Evolutionary conservation across 495 filamentous ascomycete species (phyloP).

Genomic region (Hyaloscypha variabilis): DNA sequence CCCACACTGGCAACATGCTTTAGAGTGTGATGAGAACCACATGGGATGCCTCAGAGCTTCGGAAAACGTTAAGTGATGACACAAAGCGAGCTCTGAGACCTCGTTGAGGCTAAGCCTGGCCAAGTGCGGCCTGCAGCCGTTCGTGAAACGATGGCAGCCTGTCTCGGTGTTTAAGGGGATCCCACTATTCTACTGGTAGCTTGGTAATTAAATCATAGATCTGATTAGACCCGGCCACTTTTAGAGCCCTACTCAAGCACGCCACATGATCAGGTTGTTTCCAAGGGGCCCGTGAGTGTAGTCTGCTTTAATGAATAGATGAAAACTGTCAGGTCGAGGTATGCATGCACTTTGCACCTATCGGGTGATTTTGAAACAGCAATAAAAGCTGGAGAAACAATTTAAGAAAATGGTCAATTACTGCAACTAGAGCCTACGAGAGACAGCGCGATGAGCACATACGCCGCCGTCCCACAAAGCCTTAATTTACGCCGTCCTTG

Average conservation of each 20-base stretch:
- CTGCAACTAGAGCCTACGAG: constrained; percentile 23
- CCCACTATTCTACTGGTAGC: not conserved
- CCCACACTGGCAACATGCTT: not conserved
- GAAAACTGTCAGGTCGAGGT: too few relatives aligned
- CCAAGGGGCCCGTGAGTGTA: too few relatives aligned
- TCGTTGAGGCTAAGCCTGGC: not conserved
- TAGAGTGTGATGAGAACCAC: not conserved
- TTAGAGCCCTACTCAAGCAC: too few relatives aligned
- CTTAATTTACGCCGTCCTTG: constrained; percentile 22
- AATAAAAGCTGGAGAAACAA: not conserved
- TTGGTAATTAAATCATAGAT: not conserved
- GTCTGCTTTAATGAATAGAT: too few relatives aligned
- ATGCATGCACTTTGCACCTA: not conserved
- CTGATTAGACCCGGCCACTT: too few relatives aligned
- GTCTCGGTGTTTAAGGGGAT: not conserved
- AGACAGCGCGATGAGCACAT: constrained; percentile 7
- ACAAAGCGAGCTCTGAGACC: not conserved
- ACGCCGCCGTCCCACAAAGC: constrained; percentile 22
- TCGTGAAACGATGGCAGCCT: not conserved
- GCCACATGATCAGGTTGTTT: too few relatives aligned
- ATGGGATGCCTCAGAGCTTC: not conserved
- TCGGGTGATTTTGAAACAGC: not conserved
- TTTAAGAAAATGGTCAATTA: constrained; percentile 13
- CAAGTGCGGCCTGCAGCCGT: not conserved
- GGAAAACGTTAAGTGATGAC: not conserved